These are phyloP conservation scores for Spathaspora boniae DNA, from an alignment of 805 yeast genomes.

Conservation along the genomic window DNA sequence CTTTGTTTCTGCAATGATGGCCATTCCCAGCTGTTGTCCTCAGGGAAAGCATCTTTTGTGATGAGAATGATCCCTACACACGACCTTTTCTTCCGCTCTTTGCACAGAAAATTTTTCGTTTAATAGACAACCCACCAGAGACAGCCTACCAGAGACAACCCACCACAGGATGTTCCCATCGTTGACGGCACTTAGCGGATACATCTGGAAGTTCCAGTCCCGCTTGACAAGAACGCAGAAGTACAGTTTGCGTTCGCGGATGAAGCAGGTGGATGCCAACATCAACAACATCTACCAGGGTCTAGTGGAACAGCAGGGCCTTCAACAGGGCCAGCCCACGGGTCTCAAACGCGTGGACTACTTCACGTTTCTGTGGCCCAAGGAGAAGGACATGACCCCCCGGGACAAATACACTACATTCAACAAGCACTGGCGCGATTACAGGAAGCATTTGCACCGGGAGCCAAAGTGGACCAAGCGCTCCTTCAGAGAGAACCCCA, in stretches of 20 bases:
- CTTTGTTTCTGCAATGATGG: too few species aligned
- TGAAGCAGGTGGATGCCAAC: slow-evolving; percentile 77
- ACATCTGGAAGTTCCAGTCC: slow-evolving; percentile 59
- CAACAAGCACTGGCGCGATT: slow-evolving; percentile 66
- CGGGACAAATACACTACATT: slow-evolving; percentile 86
- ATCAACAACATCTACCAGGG: slow-evolving; percentile 57
- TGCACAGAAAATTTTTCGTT: neutral
- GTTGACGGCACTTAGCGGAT: slow-evolving; percentile 68
- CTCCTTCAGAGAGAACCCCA: slow-evolving; percentile 77
- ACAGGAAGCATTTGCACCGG: slow-evolving; percentile 84
- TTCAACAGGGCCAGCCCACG: slow-evolving; percentile 28
- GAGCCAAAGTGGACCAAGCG: slow-evolving; percentile 91
- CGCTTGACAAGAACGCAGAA: slow-evolving; percentile 74
- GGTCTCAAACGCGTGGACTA: slow-evolving; percentile 36
- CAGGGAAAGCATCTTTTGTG: too few species aligned
- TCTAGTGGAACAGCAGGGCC: slow-evolving; percentile 16
- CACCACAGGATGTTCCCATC: slow-evolving; percentile 63
- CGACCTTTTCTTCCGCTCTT: neutral
- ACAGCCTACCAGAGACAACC: slow-evolving; percentile 1
- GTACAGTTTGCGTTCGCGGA: slow-evolving; percentile 76
- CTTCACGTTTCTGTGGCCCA: slow-evolving; percentile 53
- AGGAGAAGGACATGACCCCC: slow-evolving; percentile 75
- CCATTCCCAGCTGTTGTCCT: too few species aligned
- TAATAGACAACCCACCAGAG: neutral
- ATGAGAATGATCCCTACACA: too few species aligned